Percentiles rank a stretch among this genome's conserved stretches.
phyloP scores from a whole-genome alignment of 805 yeast species.

The Ogataea minuta region DNA sequence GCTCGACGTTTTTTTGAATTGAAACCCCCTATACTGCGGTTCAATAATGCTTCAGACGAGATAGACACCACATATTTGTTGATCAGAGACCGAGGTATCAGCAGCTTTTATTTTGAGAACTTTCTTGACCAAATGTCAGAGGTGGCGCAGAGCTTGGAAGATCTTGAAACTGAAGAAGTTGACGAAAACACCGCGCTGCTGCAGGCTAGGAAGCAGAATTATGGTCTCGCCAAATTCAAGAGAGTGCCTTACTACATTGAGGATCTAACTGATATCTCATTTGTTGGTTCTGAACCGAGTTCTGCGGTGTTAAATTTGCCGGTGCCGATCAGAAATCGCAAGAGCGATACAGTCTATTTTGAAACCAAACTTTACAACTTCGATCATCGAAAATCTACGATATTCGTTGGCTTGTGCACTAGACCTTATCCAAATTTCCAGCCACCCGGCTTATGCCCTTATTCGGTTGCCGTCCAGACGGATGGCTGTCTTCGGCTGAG shows the following conservation, averaged over 20 bases:
- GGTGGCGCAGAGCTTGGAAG: conserved; percentile 13
- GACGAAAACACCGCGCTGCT: conserved; percentile 23
- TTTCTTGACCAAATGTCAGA: conserved; percentile 32
- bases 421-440: conserved; percentile 74
- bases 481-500: conserved; percentile 63
- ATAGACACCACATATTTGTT: conserved; percentile 30
- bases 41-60: conserved; percentile 26
- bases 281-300: conserved; percentile 22
- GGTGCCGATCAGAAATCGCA: conserved; percentile 35
- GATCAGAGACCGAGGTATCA: conserved; percentile 37
- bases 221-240: conserved; percentile 16
- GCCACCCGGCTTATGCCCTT: conserved; percentile 69
- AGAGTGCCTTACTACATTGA: conserved; percentile 30
- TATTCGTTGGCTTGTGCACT: conserved; percentile 66
- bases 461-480: conserved; percentile 71
- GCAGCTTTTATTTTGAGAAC: conserved; percentile 32
- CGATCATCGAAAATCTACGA: conserved; percentile 43
- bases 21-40: conserved; percentile 27
- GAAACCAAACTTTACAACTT: conserved; percentile 54
- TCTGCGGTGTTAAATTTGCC: conserved; percentile 34
- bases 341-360: conserved; percentile 59
- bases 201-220: conserved; percentile 14
- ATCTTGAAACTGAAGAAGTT: conserved; percentile 3
- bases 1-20: conserved; percentile 24
- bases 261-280: conserved; percentile 34